These are phyloP conservation scores for Epicoccum sorghinum DNA, from an alignment of 2,329 filamentous ascomycete genomes.

Conservation along the genomic window DNA sequence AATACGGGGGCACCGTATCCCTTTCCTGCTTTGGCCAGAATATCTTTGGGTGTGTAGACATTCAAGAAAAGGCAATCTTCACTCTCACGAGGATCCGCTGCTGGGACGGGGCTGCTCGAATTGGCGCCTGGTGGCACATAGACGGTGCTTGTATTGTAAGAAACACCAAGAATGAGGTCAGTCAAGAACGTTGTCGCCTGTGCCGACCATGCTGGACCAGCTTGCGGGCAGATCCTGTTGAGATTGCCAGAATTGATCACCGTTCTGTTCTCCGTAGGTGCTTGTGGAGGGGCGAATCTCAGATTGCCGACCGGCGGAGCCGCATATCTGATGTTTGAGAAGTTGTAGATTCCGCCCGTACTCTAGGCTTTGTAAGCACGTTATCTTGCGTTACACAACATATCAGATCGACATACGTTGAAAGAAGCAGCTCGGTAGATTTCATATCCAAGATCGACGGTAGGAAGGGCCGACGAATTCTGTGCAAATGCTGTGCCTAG, in stretches of 20 bases:
- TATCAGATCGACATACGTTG: slow-evolving; percentile 46
- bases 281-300: slow-evolving; percentile 57
- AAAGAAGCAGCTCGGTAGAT: slow-evolving; percentile 55
- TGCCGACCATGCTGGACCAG: slow-evolving; percentile 52
- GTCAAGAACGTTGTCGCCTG: slow-evolving; percentile 44
- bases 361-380: slow-evolving; percentile 30
- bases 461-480: slow-evolving; percentile 44
- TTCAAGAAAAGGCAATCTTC: slow-evolving; percentile 60
- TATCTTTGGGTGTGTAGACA: slow-evolving; percentile 51
- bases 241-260: slow-evolving; percentile 54
- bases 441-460: slow-evolving; percentile 62
- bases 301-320: slow-evolving; percentile 59
- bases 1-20: slow-evolving; percentile 51
- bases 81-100: slow-evolving; percentile 37
- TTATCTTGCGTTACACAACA: neutral
- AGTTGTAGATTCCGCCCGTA: slow-evolving; percentile 57
- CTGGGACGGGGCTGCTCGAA: slow-evolving; percentile 27
- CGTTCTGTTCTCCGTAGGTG: slow-evolving; percentile 52
- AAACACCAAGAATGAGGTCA: slow-evolving; percentile 33
- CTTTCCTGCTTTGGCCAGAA: slow-evolving; percentile 44
- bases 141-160: slow-evolving; percentile 39
- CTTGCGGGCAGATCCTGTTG: slow-evolving; percentile 45
- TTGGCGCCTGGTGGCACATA: slow-evolving; percentile 36
- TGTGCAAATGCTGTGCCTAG: slow-evolving; percentile 32
- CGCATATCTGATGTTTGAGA: slow-evolving; percentile 64